A percentile compares a stretch with the other conserved stretches of the same genome.
These are phyloP conservation scores for Calophaca sinica DNA, from an alignment of 306 rosid genomes.

Conservation along the genomic window DNA sequence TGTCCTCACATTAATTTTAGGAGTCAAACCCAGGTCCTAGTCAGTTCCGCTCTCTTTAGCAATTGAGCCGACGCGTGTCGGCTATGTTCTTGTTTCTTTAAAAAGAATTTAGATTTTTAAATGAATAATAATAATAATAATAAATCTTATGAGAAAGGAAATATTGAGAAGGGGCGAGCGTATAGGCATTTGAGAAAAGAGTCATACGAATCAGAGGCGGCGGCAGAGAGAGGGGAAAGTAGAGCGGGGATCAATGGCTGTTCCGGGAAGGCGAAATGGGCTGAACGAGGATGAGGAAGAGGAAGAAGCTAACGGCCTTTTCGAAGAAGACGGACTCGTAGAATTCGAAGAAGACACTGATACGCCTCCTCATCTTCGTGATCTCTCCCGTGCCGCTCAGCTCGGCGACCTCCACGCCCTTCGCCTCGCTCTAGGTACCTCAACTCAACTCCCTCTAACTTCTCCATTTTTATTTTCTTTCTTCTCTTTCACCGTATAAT, in stretches of 20 bases:
- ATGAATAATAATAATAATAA: too few relatives aligned
- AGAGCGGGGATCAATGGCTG: slow-evolving; percentile 64
- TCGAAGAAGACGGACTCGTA: slow-evolving; percentile 64
- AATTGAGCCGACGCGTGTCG: too few relatives aligned
- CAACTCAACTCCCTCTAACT: neutral
- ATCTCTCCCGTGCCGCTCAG: slow-evolving; percentile 69
- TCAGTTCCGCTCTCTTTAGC: too few relatives aligned
- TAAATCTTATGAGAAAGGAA: too few relatives aligned
- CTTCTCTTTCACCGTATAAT: neutral
- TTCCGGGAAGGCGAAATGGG: slow-evolving; percentile 84
- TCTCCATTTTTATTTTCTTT: neutral
- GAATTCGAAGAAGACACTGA: slow-evolving; percentile 50
- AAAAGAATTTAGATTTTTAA: too few relatives aligned
- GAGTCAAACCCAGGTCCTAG: too few relatives aligned
- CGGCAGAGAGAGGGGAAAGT: slow-evolving; percentile 5
- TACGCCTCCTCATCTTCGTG: slow-evolving; percentile 82
- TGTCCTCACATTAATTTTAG: too few relatives aligned
- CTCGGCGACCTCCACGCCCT: slow-evolving; percentile 67
- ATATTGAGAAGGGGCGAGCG: neutral
- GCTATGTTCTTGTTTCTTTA: too few relatives aligned
- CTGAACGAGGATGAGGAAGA: slow-evolving; percentile 68
- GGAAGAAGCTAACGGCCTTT: slow-evolving; percentile 73
- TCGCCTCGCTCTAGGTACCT: slow-evolving; percentile 76
- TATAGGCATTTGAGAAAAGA: too few relatives aligned
- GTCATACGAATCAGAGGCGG: neutral